These are phyloP conservation scores for Rhynchospora tenuis DNA, from an alignment of 176 grass and related monocot genomes.

Conservation along the genomic window DNA sequence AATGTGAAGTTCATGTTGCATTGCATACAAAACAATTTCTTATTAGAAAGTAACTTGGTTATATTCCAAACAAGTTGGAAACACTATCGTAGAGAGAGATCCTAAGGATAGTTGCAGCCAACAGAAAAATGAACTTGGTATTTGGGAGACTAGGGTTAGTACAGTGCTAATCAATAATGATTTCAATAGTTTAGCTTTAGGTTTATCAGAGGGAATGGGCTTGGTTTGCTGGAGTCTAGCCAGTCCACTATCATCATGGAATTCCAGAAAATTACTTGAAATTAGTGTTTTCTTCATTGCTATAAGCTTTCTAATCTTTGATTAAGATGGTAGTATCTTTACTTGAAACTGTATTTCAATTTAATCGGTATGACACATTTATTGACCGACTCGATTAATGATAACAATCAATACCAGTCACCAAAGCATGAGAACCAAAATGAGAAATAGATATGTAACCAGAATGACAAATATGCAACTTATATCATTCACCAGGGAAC, in stretches of 20 bases:
- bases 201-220: not conserved
- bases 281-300: not conserved
- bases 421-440: no score
- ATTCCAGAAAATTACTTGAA: not conserved
- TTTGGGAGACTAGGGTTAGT: no score
- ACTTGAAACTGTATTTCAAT: not conserved
- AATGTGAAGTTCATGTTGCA: no score
- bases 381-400: not conserved
- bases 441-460: no score
- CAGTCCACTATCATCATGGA: not conserved
- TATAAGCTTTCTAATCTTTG: not conserved
- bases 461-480: no score
- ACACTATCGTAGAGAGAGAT: not conserved
- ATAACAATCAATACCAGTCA: no score
- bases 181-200: not conserved
- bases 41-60: not conserved
- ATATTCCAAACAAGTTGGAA: not conserved
- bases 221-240: not conserved
- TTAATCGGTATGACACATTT: not conserved
- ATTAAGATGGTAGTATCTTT: not conserved
- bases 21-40: not conserved
- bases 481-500: not conserved
- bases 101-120: not conserved
- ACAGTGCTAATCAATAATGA: not conserved
- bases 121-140: no score